Evolutionary conservation across 2,329 filamentous ascomycete genomes (phyloP), one percentile per base, ranked within the genome.

Genomic region (Akanthomyces muscarius): DNA sequence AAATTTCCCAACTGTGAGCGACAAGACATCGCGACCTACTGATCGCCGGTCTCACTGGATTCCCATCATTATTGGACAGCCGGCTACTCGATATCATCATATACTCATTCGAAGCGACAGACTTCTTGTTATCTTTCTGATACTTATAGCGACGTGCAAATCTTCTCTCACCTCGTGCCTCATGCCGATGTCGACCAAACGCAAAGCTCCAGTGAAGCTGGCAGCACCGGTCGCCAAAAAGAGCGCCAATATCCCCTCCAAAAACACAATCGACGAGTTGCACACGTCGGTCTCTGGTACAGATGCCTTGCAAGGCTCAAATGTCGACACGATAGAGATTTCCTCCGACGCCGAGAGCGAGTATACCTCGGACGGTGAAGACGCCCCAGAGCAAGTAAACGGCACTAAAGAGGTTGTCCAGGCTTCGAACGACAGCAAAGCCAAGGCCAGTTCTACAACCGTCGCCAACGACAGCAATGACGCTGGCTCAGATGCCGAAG

Each of bases 181-280:
- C 65, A 72, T 70, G 69, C 69, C 71, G 65, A 86, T 86, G 81
- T 84, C 85, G 65, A 82, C 84, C 51, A 88, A 86, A 75, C 79
- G 85, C 72, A 88, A 86, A 80, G 77, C 81, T 63, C 76, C 83
- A 65, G 78, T 80, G 66, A 83, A 82, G 75, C 77, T 88, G 69
- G 83, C 82, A 63, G 76, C 81, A 64, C 86, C 86, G 0, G 76
- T 79, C 16, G 77, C 83, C 65, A 83, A 80, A 72, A 76, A 80
- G 62, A 81, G 77, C 70, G 83, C 83, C 63, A 85, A 83, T 71
- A 72, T 77, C 21, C 69, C 78, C 3, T 74, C 77, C 53, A 85
- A 81, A 70, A 73, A 77, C 48, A 79, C 76, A 63, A 80, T 88
- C 65, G 82, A 87, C 72, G 85, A 89, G 71, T 79, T 81, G n/a